Evolutionary conservation across 768 basidiomycete genomes (phyloP), one percentile per base, ranked within the genome.

Genomic region (Gelatoporia subvermispora): DNA sequence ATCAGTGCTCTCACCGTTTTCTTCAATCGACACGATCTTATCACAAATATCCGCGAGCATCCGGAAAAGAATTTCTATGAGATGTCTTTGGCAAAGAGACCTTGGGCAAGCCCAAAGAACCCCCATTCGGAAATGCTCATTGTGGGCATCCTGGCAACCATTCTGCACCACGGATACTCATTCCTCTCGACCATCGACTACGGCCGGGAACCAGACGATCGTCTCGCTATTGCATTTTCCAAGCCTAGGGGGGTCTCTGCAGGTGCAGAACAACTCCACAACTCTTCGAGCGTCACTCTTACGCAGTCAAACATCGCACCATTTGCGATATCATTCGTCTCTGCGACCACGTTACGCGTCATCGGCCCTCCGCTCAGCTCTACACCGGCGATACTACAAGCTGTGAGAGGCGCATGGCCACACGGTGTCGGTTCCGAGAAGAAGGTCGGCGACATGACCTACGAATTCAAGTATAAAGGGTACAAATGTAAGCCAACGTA

Each of bases 391-490:
- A 87, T 89, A 47, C 71, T 89, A n/a, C 82, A 85, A 60, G 84
- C 86, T 16, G 84, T 89, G 17, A 76, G 87, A 48, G 77, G 73
- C 18, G 78, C 88, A 28, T 89, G 87, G 88, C 87, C 87, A 16
- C 75, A 85, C 55, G 88, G 87, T 16, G 84, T 89, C 9, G 78
- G 84, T 8, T 80, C 82, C 0, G 87, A 89, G 64, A 86, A 82
- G 71, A 88, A 85, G 57, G 72, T 88, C 2, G 83, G 77, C 3
- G 79, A 84, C 22, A 78, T 78, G 48, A 78, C 81, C 7, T 89
- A 79, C 60, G 87, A 89, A 63, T 89, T 89, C 68, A 88, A 85
- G 65, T 70, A 89, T 44, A 87, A 86, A 58, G 88, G 87, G 20
- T 89, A 89, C 61, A 82, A 77, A 70, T 87, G 88, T 88, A 61